A percentile compares a stretch with the other conserved stretches of the same genome.
These are phyloP conservation scores for Boletales sp. DNA, from an alignment of 768 basidiomycete species.

Conservation along the genomic window DNA sequence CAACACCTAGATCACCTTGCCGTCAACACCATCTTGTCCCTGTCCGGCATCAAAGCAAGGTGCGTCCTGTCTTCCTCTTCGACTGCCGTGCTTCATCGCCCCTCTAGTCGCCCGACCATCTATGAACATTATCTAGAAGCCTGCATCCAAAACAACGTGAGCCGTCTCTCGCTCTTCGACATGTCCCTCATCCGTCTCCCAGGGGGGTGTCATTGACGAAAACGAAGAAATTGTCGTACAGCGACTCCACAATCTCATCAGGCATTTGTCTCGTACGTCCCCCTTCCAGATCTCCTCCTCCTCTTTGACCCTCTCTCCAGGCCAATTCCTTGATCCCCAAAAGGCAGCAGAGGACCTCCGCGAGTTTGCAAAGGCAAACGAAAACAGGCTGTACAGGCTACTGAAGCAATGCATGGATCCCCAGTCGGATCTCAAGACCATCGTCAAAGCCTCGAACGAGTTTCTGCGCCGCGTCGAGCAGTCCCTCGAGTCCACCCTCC, in stretches of 20 bases:
- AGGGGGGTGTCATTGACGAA: conserved; percentile 91
- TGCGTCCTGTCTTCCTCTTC: conserved; percentile 28
- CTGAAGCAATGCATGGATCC: conserved; percentile 79
- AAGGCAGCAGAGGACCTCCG: conserved; percentile 78
- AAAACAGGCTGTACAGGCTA: conserved; percentile 79
- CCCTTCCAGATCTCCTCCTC: background rate
- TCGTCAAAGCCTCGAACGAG: conserved; percentile 81
- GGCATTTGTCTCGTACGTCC: conserved; percentile 59
- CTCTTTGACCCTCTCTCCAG: conserved; percentile 28
- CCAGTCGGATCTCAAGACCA: conserved; percentile 74
- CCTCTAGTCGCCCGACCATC: conserved; percentile 57
- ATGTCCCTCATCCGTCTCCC: background rate
- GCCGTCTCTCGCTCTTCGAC: conserved; percentile 23
- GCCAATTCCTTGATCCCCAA: conserved; percentile 59
- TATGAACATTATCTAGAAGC: conserved; percentile 68
- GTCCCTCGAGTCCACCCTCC: conserved; percentile 51
- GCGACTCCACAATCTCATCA: conserved; percentile 51
- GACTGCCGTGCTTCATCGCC: background rate
- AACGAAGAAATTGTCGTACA: conserved; percentile 63
- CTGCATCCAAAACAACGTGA: conserved; percentile 82
- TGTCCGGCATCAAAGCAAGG: conserved; percentile 64
- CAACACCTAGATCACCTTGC: conserved; percentile 59
- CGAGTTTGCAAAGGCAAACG: conserved; percentile 84
- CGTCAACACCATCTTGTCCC: conserved; percentile 50
- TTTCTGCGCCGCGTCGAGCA: conserved; percentile 75